phyloP scores from a whole-genome alignment of 176 grass and related monocot species.

The Oryza australiensis region DNA sequence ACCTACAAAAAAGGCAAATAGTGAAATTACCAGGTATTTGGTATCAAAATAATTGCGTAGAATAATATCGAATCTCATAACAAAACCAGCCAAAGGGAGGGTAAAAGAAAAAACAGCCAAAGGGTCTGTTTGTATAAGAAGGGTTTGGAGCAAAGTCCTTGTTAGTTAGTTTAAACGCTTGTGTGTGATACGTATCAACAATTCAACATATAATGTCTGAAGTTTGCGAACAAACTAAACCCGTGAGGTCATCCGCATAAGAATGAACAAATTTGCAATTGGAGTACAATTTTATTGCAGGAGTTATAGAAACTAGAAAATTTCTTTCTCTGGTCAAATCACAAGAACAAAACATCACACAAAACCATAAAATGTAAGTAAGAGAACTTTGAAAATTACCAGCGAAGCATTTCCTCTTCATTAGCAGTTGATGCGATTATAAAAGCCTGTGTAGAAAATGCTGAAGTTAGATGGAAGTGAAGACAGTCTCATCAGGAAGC shows the following conservation, averaged over 20 bases:
- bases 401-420: conserved; percentile 95
- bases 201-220: not conserved
- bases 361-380: conserved; percentile 10
- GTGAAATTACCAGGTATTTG: not conserved
- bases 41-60: not conserved
- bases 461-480: conserved; percentile 19
- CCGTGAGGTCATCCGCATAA: not conserved
- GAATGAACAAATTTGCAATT: not conserved
- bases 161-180: not conserved
- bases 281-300: not conserved
- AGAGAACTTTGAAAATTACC: conserved; percentile 50
- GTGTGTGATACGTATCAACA: not conserved
- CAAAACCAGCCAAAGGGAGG: not conserved
- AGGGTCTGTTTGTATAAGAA: not conserved
- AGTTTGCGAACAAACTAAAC: not conserved
- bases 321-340: not conserved
- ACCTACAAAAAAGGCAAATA: conserved; percentile 43
- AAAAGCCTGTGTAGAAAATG: conserved; percentile 67
- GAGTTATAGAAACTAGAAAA: conserved; percentile 2
- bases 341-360: not conserved
- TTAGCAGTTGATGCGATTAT: conserved; percentile 97
- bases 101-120: too few relatives aligned
- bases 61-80: not conserved
- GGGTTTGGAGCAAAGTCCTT: not conserved
- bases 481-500: not conserved